Conservation (phyloP, 1,139 yeast genomes). For the Magnusiomyces tetraspermus region DNA sequence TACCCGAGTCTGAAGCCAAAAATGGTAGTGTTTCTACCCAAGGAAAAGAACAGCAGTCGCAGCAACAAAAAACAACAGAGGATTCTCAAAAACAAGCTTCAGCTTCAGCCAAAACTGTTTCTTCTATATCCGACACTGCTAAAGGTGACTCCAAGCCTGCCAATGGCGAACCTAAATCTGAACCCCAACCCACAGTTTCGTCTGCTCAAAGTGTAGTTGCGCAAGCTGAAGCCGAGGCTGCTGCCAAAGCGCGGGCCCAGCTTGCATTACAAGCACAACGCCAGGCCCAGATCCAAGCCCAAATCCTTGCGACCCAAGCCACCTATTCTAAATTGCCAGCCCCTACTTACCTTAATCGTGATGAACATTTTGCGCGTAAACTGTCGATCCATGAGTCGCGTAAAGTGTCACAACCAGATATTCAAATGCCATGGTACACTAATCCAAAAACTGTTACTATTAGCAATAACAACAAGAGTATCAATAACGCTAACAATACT, state of each 20-base stretch:
- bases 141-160: too few relatives aligned
- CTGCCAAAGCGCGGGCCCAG: not conserved
- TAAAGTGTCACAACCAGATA: slow-evolving; percentile 9
- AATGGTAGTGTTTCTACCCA: too few relatives aligned
- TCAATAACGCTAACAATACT: too few relatives aligned
- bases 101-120: too few relatives aligned
- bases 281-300: not conserved
- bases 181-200: too few relatives aligned
- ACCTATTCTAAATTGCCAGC: not conserved
- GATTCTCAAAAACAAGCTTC: too few relatives aligned
- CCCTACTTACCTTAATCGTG: not conserved
- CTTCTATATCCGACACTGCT: too few relatives aligned
- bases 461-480: slow-evolving; percentile 19
- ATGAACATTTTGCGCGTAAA: slow-evolving; percentile 2
- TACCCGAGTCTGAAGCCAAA: too few relatives aligned
- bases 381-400: slow-evolving; percentile 12
- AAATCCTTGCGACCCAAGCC: not conserved
- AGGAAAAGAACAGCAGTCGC: too few relatives aligned
- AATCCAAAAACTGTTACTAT: slow-evolving; percentile 16
- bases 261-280: not conserved
- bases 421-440: slow-evolving; percentile 14
- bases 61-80: too few relatives aligned
- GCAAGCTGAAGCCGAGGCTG: slow-evolving; percentile 1
- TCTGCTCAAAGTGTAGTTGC: not conserved
- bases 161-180: too few relatives aligned